Evolutionary conservation across 2,329 filamentous ascomycete species (phyloP), one percentile per base, ranked within the genome.

Genomic region (Dryadomyces quercus-mongolicae): DNA sequence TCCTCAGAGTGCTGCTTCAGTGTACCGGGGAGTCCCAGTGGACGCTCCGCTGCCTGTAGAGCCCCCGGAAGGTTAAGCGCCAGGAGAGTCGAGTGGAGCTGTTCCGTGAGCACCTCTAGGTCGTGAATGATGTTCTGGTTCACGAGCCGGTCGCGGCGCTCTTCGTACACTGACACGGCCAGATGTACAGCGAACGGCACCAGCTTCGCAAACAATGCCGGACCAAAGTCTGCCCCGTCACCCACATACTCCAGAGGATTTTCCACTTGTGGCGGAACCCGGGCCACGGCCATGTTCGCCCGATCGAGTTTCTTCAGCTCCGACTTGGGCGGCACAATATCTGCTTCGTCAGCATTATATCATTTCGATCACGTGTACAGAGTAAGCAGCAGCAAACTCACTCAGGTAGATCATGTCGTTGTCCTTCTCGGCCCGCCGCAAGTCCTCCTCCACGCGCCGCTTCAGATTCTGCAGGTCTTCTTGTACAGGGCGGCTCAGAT

Each of bases 141-240:
- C 46, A 98, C 85, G 55, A 95, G 74, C n/a, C 90, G 80, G 66
- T 98, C 91, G 55, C 91, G 79, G 15, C 91, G 81, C 65, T 97
- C 91, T 54, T 90, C 90, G 64, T 98, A 98, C 38, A 97, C 95
- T 49, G 89, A 95, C 1, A 91, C 88, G 8, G 93, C 93, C 50
- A 97, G 80, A 64, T 98, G 93, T 0, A 97, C 93, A 0, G 91
- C 90, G 66, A 96, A 97, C 0, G 93, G 93, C 0, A 98, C 93
- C 1, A 98, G 77, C 62, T 92, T 93, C 2, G 87, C 82, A 66
- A 98, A 97, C 0, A 98, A 71, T 0, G 90, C 87, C 21, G 83
- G 83, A 0, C 93, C 92, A 62, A 96, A 86, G 55, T 91, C 85
- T 15, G 82, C 82, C 47, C 84, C 79, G 13, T 93, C 86, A 2